Base-by-base conservation (phyloP, 352 stramenopile genomes). In the Phytophthora vignae region DNA sequence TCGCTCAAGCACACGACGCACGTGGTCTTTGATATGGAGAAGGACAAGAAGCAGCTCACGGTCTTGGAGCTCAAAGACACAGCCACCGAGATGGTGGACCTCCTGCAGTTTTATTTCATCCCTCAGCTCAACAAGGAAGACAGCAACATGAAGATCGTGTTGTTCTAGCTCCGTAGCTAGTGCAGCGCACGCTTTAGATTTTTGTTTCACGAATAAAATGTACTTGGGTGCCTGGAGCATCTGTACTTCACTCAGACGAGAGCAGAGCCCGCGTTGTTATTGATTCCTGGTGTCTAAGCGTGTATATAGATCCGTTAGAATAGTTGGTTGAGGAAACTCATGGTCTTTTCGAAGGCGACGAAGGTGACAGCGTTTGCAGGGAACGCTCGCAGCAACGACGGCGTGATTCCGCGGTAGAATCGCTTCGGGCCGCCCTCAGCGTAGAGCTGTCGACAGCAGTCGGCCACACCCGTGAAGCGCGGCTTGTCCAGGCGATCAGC, bases 61-160 rank as follows among this genome's bases (percentile, higher is more conserved):
- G 73, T 96, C 53, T 59, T 96, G 36, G 84, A 96, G 50, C 74
- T 96, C 60, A 94, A 96, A 71, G 90, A 95, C 75, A 95, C 90
- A 73, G 77, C 79, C 55, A 86, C 83, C 42, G 90, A 96, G 66
- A 88, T 91, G 81, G 69, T 92, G 62, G 88, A 96, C 31, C 66
- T 94, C 21, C 61, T 96, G 64, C 83, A 94, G 74, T 95, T 83
- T 72, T 70, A 95, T 64, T 78, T 95, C 25, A 81, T 95, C 31
- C 78, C 87, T 42, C 73, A 72, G 19, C 79, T 95, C 38, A 88
- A 82, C 56, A 69, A 67, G 10, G 31, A 72, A 12, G 64, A 87
- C 70, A 76, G 74, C 63, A 69, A 83, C 40, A 79, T 88, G 59
- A 95, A 95, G 74, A 76, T 96, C 27, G 78, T 87, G 63, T 74